Evolutionary conservation across 495 filamentous ascomycete genomes (phyloP).

Genomic region (Pseudomonodictys pantanalensis): DNA sequence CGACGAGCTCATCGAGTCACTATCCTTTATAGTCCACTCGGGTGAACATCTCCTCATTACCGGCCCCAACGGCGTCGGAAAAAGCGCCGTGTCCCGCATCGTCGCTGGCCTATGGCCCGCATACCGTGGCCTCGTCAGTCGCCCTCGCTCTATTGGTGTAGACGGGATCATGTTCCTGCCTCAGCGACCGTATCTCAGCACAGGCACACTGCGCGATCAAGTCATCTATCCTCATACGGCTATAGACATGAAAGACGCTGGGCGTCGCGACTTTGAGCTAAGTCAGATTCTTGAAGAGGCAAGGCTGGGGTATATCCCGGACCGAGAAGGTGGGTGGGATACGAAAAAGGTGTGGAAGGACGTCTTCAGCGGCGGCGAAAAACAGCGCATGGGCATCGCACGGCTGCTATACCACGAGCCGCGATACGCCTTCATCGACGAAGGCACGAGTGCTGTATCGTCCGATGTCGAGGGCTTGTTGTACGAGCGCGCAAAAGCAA

Average conservation of each 20-base stretch:
- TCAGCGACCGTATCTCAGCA: slow-evolving; percentile 87
- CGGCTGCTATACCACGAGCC: slow-evolving; percentile 92
- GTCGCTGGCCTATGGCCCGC: slow-evolving; percentile 95
- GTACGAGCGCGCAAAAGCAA: slow-evolving; percentile 87
- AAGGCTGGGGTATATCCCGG: slow-evolving; percentile 79
- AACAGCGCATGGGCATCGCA: slow-evolving; percentile 90
- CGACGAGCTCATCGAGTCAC: slow-evolving; percentile 81
- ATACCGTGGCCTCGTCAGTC: slow-evolving; percentile 85
- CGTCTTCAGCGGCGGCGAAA: slow-evolving; percentile 94
- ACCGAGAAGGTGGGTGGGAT: slow-evolving; percentile 95
- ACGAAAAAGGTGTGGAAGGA: slow-evolving; percentile 98
- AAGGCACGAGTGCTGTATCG: slow-evolving; percentile 89
- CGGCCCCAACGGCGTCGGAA: slow-evolving; percentile 92
- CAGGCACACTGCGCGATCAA: slow-evolving; percentile 94
- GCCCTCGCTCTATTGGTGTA: slow-evolving; percentile 72
- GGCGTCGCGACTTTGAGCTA: slow-evolving; percentile 70
- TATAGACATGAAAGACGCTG: slow-evolving; percentile 83
- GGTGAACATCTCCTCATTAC: slow-evolving; percentile 94
- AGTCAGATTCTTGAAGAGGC: slow-evolving; percentile 76
- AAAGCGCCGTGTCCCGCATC: slow-evolving; percentile 83
- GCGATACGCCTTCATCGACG: slow-evolving; percentile 88
- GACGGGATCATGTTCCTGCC: slow-evolving; percentile 98
- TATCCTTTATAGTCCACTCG: slow-evolving; percentile 81
- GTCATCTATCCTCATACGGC: slow-evolving; percentile 97
- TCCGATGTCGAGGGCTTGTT: slow-evolving; percentile 92